These are phyloP conservation scores for Colletotrichum viniferum DNA, from an alignment of 2,329 filamentous ascomycete species.

Conservation along the genomic window DNA sequence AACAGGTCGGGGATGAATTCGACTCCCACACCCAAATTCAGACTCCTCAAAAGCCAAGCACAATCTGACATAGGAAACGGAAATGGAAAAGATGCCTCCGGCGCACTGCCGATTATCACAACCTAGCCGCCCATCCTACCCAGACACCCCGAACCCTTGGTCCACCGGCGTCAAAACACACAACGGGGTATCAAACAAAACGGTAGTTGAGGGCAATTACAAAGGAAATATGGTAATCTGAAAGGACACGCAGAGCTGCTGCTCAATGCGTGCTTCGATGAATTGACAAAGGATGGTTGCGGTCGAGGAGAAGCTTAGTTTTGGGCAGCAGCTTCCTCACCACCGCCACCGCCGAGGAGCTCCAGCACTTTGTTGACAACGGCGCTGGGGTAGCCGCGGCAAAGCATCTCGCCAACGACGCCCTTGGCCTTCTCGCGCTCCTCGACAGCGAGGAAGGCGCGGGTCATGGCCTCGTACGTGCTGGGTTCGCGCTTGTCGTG, in stretches of 20 bases:
- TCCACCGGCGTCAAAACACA: constrained; percentile 19
- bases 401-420: constrained; percentile 89
- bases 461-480: constrained; percentile 98
- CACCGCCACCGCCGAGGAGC: constrained; percentile 69
- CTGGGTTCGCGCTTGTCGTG: constrained; percentile 87
- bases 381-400: constrained; percentile 86
- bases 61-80: not conserved
- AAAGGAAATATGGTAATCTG: constrained; percentile 23
- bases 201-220: constrained; percentile 27
- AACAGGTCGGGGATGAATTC: not conserved
- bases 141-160: constrained; percentile 13
- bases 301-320: constrained; percentile 4
- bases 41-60: not conserved
- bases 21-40: not conserved
- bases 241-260: constrained; percentile 2
- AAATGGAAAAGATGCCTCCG: not conserved
- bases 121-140: constrained; percentile 18
- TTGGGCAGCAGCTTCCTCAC: constrained; percentile 40
- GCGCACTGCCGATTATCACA: constrained; percentile 7
- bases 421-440: constrained; percentile 76
- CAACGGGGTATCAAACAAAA: constrained; percentile 33
- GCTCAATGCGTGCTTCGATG: constrained; percentile 8
- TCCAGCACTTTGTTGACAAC: constrained; percentile 95
- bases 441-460: constrained; percentile 86
- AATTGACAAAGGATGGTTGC: constrained; percentile 17